Base-by-base conservation (phyloP, 805 yeast species). In the Ogataea methanolica region DNA sequence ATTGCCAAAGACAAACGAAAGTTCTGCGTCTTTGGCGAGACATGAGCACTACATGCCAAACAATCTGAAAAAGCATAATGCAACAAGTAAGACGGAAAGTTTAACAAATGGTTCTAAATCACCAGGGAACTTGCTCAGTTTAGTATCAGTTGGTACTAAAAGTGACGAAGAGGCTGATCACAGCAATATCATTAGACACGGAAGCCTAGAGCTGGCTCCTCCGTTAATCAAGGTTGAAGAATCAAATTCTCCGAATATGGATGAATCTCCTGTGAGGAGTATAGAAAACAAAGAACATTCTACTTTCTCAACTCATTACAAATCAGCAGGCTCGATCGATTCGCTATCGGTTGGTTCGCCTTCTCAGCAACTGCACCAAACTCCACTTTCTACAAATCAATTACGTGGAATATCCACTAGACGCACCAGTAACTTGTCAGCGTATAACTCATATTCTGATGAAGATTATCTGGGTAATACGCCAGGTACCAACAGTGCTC, bases 21-120 rank as follows among this genome's bases (percentile, higher is more conserved):
- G 63, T 43, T 56, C 57, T 3, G 63, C 64, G 3, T 53, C 63
- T 15, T 41, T 53, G 33, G 63, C 63, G 0, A 50, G 66, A 40
- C 59, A 56, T 34, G 62, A 57, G 34, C 64, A 55, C 37, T 59
- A 62, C 42, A 51, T 56, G 33, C 33, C 43, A 26, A 50, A 55
- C 47, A 53, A 56, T 48, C 36, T 53, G 21, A 52, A 50, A 34
- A 58, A 56, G 16, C 43, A 22, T 14, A 15, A 15, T 36, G 36
- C 47, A 9, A n/a, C 36, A 6, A 40, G 38, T 15, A 43, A 41
- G 3, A 9, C 34, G 9, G 33, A 43, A n/a, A 43, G 46, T 33
- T 38, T 43, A 3, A 33, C 38, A 5, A 38, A 33, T 38, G 42
- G 42, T 2, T 33, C 44, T 3, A 49, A 51, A 9, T 46, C 49